A percentile compares a stretch with the other conserved stretches of the same genome.
Evolutionary conservation across 2,329 filamentous ascomycete genomes (phyloP).

Genomic region (Blastomyces gilchristii): DNA sequence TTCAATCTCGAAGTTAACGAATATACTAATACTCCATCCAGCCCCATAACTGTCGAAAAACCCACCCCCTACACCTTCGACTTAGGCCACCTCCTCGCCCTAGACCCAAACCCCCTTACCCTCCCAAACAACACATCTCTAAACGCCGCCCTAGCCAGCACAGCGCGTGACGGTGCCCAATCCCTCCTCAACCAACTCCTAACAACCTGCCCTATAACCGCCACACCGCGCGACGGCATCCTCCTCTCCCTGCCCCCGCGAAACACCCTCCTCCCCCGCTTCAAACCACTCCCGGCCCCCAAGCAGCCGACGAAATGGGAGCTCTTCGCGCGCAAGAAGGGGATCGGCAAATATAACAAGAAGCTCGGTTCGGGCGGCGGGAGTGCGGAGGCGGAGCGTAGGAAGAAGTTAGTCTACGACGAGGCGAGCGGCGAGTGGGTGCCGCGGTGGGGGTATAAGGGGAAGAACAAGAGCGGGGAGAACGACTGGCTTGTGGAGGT

Average conservation of each 20-base stretch:
- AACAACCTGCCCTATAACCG: conserved; percentile 69
- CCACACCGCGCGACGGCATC: conserved; percentile 55
- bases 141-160: conserved; percentile 59
- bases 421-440: conserved; percentile 80
- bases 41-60: conserved; percentile 60
- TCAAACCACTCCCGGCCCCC: conserved; percentile 76
- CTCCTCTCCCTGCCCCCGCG: conserved; percentile 65
- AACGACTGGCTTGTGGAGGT: conserved; percentile 88
- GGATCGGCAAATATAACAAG: conserved; percentile 74
- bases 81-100: conserved; percentile 73
- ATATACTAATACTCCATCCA: conserved; percentile 14
- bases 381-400: conserved; percentile 56
- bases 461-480: conserved; percentile 73
- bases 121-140: conserved; percentile 40
- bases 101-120: conserved; percentile 74
- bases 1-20: conserved; percentile 11
- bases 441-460: conserved; percentile 90
- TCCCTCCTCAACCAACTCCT: conserved; percentile 89
- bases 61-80: conserved; percentile 89
- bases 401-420: conserved; percentile 67
- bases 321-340: conserved; percentile 92
- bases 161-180: conserved; percentile 83
- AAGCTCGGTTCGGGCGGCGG: conserved; percentile 33
- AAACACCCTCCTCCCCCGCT: conserved; percentile 65
- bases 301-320: conserved; percentile 91